Conservation (phyloP, 192 early-diverging fungal genomes). For the Entomortierella beljakovae region DNA sequence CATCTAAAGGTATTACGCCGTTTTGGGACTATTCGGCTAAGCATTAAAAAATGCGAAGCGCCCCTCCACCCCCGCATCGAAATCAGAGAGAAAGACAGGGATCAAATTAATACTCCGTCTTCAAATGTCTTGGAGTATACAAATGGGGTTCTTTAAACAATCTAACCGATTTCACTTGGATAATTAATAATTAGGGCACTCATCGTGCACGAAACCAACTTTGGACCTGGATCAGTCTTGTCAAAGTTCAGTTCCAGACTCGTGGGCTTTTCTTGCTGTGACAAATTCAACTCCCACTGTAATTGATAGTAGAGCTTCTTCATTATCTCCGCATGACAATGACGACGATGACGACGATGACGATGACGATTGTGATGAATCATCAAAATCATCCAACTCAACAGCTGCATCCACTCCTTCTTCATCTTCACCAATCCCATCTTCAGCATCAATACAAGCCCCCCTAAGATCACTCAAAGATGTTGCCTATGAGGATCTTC, state of each 20-base stretch:
- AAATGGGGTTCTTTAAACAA: no score
- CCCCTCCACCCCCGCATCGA: no score
- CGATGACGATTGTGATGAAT: not conserved
- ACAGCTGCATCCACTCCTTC: not conserved
- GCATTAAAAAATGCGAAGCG: no score
- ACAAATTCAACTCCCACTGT: not conserved
- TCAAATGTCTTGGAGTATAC: no score
- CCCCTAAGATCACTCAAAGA: not conserved
- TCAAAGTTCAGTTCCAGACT: constrained; percentile 30
- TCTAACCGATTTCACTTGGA: no score
- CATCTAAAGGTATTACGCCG: no score
- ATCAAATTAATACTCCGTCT: no score
- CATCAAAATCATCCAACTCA: not conserved
- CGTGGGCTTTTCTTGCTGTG: constrained; percentile 22
- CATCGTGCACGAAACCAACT: constrained; percentile 16
- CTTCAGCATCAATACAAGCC: not conserved
- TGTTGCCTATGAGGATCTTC: not conserved
- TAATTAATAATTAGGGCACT: constrained; percentile 1
- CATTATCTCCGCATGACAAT: not conserved
- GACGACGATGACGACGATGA: not conserved
- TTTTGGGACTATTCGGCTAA: no score
- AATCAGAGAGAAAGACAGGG: no score
- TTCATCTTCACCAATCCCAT: not conserved
- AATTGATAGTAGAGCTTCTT: not conserved
- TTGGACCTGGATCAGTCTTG: constrained; percentile 9